Conservation (phyloP, 2,329 filamentous ascomycete species). For the Clarireedia paspali region DNA sequence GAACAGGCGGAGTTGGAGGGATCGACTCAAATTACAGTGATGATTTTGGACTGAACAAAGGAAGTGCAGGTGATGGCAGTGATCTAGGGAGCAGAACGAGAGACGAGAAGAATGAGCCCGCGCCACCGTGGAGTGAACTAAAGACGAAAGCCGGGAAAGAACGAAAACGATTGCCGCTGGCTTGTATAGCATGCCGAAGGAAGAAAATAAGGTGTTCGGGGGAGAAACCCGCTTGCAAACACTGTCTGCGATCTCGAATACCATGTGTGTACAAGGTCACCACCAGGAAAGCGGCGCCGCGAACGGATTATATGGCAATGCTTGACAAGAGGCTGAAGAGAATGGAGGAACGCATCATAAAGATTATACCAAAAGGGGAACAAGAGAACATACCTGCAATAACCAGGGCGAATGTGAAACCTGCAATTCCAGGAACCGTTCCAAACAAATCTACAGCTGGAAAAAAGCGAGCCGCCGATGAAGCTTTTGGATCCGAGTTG, state of each 20-base stretch:
- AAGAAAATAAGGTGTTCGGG: constrained; percentile 98
- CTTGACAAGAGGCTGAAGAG: constrained; percentile 89
- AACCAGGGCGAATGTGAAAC: constrained; percentile 77
- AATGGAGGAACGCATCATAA: constrained; percentile 97
- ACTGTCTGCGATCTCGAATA: constrained; percentile 84
- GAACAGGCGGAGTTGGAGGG: constrained; percentile 14
- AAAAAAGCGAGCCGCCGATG: constrained; percentile 79
- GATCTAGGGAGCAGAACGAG: constrained; percentile 46
- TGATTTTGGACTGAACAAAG: constrained; percentile 48
- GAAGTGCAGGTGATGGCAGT: constrained; percentile 42
- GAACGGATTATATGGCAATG: constrained; percentile 99
- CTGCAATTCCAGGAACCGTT: constrained; percentile 53
- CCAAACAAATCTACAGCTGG: constrained; percentile 42
- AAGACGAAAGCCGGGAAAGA: constrained; percentile 95
- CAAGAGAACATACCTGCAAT: constrained; percentile 56
- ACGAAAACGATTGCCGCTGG: constrained; percentile 82
- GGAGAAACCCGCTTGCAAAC: constrained; percentile 95
- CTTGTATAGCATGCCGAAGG: constrained; percentile 89
- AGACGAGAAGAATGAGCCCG: constrained; percentile 50
- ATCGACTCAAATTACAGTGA: constrained; percentile 32
- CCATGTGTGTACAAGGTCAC: constrained; percentile 98
- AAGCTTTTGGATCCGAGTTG: constrained; percentile 77
- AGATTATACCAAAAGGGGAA: constrained; percentile 84
- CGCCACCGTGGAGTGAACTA: constrained; percentile 70
- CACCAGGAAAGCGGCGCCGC: constrained; percentile 82